Evolutionary conservation across 2,329 filamentous ascomycete genomes (phyloP), one percentile per base, ranked within the genome.

Genomic region (Xylariaceae sp.): DNA sequence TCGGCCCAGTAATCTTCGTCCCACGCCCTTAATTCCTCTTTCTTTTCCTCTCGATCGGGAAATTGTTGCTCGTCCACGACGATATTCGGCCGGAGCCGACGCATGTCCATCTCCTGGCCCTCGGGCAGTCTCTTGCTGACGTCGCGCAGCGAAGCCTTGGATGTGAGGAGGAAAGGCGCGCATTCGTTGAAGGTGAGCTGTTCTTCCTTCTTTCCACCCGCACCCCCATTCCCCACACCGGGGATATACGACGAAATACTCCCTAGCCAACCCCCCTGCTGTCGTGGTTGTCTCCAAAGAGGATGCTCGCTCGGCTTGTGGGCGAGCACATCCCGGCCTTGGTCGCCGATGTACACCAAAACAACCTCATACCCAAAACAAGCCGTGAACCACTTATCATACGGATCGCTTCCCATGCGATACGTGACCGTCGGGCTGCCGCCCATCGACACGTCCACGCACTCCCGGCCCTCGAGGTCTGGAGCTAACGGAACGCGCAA

Each of bases 1-100:
- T 87, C 85, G 2, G 76, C 82, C 89, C 88, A 92, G 67, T 82
- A 91, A 69, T 92, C 89, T 71, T 92, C 89, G 11, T 87, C 87
- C 69, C 83, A 92, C 1, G 83, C 62, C 14, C 49, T 73, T 21
- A 67, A 65, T 14, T 37, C 39, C 19, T 52, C 53, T 33, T 41
- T 34, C 23, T 52, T 47, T 29, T 45, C 31, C 28, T 41, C 58
- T n/a, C n/a, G n/a, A n/a, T n/a, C n/a, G n/a, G n/a, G n/a, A n/a
- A n/a, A n/a, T n/a, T n/a, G n/a, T n/a, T n/a, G n/a, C n/a, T n/a
- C 79, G 2, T 85, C 82, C 1, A 92, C 74, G 1, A 92, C 85
- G 43, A 92, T 82, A 69, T 91, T 92, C 0, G 89, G 87, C 31
- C 90, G 83, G 71, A 92, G 90, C 65, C 88, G 89, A 34, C 81